Conservation (phyloP, 345 rosid genomes). For the Heritiera littoralis region DNA sequence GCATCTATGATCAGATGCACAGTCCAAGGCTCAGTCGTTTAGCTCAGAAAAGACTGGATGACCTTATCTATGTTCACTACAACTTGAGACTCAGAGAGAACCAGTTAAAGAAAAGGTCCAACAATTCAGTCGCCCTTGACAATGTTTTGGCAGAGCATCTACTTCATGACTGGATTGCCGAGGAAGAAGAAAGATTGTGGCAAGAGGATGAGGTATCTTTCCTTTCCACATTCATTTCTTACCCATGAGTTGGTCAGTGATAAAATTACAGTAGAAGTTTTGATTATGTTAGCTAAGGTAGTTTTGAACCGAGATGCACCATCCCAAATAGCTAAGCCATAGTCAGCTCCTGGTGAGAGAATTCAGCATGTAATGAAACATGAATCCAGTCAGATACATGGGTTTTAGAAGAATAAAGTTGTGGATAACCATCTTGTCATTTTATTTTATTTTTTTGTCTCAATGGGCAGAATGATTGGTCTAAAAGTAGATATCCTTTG, state of each 20-base stretch:
- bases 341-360: too few species aligned
- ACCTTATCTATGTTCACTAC: conserved; percentile 37
- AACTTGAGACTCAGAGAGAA: conserved; percentile 40
- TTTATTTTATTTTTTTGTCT: too few species aligned
- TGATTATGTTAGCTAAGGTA: too few species aligned
- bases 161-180: conserved; percentile 34
- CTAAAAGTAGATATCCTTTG: not conserved
- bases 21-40: conserved; percentile 27
- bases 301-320: too few species aligned
- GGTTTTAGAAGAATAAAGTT: not conserved
- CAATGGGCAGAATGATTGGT: not conserved
- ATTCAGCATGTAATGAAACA: too few species aligned
- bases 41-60: conserved; percentile 31
- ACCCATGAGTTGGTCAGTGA: not conserved
- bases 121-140: conserved; percentile 28
- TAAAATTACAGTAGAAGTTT: too few species aligned
- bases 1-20: conserved; percentile 34
- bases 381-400: not conserved
- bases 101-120: conserved; percentile 30
- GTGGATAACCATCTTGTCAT: not conserved
- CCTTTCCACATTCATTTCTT: not conserved
- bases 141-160: conserved; percentile 24
- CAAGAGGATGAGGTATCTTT: conserved; percentile 35
- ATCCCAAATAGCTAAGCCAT: too few species aligned
- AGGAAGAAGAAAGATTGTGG: conserved; percentile 26